Percentiles rank a stretch among this genome's conserved stretches.
These are phyloP conservation scores for Bretziella fagacearum DNA, from an alignment of 2,329 filamentous ascomycete species.

Conservation along the genomic window DNA sequence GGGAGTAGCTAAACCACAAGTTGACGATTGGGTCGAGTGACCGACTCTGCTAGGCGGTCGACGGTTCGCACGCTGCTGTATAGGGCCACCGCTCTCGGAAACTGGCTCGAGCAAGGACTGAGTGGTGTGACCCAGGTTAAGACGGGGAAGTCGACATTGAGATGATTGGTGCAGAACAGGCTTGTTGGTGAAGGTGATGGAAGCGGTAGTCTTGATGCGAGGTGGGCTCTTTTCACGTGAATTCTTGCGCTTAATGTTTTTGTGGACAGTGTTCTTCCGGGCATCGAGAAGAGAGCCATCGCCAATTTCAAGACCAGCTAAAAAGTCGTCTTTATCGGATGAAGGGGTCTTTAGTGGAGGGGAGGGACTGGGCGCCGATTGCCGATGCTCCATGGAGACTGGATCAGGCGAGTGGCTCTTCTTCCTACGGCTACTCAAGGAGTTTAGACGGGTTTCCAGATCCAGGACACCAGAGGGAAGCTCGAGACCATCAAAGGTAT, in stretches of 20 bases:
- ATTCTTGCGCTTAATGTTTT: slow-evolving; percentile 77
- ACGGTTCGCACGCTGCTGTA: slow-evolving; percentile 36
- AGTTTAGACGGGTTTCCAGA: slow-evolving; percentile 47
- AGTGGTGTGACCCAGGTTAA: slow-evolving; percentile 42
- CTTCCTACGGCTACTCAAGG: slow-evolving; percentile 52
- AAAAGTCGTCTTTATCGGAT: slow-evolving; percentile 55
- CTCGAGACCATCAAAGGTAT: slow-evolving; percentile 76
- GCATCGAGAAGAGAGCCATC: slow-evolving; percentile 67
- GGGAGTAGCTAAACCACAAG: slow-evolving; percentile 40
- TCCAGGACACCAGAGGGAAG: slow-evolving; percentile 71
- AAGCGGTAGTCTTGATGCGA: slow-evolving; percentile 58
- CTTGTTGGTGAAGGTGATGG: slow-evolving; percentile 82
- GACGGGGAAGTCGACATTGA: slow-evolving; percentile 60
- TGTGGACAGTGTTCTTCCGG: slow-evolving; percentile 68
- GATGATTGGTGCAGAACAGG: slow-evolving; percentile 24
- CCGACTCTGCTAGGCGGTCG: slow-evolving; percentile 51
- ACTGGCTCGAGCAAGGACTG: slow-evolving; percentile 77
- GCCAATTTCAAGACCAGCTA: slow-evolving; percentile 73
- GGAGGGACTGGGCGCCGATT: slow-evolving; percentile 4
- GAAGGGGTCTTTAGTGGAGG: slow-evolving; percentile 19
- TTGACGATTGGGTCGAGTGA: slow-evolving; percentile 52
- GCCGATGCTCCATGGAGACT: neutral
- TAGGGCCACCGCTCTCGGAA: slow-evolving; percentile 68
- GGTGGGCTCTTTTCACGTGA: slow-evolving; percentile 50
- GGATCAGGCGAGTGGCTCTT: slow-evolving; percentile 38